phyloP scores from a whole-genome alignment of 305 asterid genomes.

The Rubia balearica region DNA sequence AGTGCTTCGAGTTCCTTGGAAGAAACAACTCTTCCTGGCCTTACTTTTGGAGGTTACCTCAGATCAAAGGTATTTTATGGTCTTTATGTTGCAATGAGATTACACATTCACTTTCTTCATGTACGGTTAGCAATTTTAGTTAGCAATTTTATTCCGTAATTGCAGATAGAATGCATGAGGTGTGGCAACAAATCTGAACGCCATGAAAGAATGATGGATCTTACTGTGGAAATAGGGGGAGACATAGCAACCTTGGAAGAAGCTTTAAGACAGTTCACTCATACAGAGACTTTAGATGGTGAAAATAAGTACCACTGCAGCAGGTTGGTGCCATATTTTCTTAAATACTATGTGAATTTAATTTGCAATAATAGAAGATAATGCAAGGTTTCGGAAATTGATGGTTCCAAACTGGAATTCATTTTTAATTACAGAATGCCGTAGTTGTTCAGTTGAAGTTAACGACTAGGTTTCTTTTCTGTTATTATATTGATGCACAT shows the following conservation, averaged over 20 bases:
- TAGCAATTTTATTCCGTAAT: conserved; percentile 4
- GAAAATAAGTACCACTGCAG: conserved; percentile 75
- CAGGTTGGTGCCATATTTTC: conserved; percentile 52
- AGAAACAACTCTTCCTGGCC: conserved; percentile 67
- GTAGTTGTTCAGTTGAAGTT: neutral
- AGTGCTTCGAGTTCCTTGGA: conserved; percentile 37
- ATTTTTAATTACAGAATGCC: neutral
- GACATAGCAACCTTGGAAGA: conserved; percentile 67
- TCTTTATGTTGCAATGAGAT: conserved; percentile 15
- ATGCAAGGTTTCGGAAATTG: neutral
- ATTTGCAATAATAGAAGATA: neutral
- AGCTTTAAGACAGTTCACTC: conserved; percentile 62
- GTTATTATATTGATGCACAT: neutral
- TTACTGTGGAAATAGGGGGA: conserved; percentile 78
- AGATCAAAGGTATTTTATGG: conserved; percentile 60
- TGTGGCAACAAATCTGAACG: conserved; percentile 64
- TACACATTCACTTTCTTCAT: conserved; percentile 8
- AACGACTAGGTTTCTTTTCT: neutral
- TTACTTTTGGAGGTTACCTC: conserved; percentile 83
- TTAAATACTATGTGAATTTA: neutral
- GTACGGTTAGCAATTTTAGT: no score
- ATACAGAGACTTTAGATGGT: conserved; percentile 70
- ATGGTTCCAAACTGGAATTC: neutral
- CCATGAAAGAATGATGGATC: conserved; percentile 83
- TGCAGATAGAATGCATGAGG: conserved; percentile 77